Evolutionary conservation across 176 grass and related monocot species (phyloP), one percentile per base, ranked within the genome.

Genomic region (Eleusine indica): DNA sequence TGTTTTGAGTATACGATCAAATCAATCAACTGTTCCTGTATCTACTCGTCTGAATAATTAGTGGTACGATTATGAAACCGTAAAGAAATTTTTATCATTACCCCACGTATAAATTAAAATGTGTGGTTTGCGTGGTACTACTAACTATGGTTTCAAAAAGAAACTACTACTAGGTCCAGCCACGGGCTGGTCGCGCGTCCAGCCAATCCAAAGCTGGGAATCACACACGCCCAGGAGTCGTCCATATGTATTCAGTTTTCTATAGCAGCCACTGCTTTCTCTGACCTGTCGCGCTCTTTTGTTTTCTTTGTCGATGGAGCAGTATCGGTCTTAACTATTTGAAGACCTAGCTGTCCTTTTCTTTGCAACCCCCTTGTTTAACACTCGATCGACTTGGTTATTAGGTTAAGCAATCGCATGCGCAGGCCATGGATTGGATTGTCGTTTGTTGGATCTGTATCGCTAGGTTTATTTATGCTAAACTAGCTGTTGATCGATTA

Each of bases 251-350:
- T 30, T 11, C 6, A 22, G 44, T 73, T 72, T 52, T 64, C 29
- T 30, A 79, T 86, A 53, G 83, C 66, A 79, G 67, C 56, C 67
- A 51, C 30, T 52, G 67, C 29, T 29, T 46, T 80, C 30, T 61
- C 37, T 67, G 44, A 80, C 70, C 77, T 67, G 61, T 46, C 60
- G 15, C 17, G 30, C 11, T 0, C 1, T 74, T 80, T 86, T 73
- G 19, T 66, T 73, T 41, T 53, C 16, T 62, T 60, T 25, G 22
- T 84, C 30, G 53, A n/a, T 49, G 7, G 25, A 30, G 32, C 76
- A n/a, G 61, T 22, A 58, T 69, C 77, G 47, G 77, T 74, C 77
- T 86, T 74, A 80, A 66, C 22, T 80, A 56, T 80, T 54, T 67
- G 60, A 52, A 65, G 61, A 65, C 61, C 61, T 65, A 65, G 25